Conservation (phyloP, 805 yeast genomes). For the Maudiozyma serrabonitensis region DNA sequence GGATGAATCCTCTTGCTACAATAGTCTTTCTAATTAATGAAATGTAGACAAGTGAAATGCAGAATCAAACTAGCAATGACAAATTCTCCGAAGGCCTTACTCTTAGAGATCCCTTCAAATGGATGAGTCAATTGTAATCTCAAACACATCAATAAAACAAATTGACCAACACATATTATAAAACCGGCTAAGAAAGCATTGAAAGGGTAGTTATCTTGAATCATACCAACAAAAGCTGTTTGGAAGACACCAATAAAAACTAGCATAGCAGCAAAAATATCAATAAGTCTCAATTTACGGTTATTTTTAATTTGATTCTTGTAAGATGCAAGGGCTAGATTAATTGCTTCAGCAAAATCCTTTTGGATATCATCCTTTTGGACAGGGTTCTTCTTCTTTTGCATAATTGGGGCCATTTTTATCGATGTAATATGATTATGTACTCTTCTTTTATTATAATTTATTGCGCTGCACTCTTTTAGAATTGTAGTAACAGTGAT, state of each 20-base stretch:
- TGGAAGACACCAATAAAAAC: conserved; percentile 70
- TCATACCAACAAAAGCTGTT: conserved; percentile 61
- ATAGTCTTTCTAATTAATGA: conserved; percentile 53
- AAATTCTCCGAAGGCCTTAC: conserved; percentile 79
- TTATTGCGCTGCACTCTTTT: not conserved
- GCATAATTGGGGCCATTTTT: not conserved
- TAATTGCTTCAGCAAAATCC: conserved; percentile 24
- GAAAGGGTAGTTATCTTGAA: conserved; percentile 85
- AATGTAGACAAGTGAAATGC: conserved; percentile 84
- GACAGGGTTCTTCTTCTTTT: conserved; percentile 1
- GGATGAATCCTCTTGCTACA: not conserved
- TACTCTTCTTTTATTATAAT: no score
- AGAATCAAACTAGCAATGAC: conserved; percentile 76
- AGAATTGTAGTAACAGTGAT: no score
- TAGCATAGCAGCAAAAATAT: conserved; percentile 63
- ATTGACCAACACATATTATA: conserved; percentile 86
- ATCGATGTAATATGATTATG: no score
- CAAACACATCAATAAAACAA: conserved; percentile 75
- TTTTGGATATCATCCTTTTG: conserved; percentile 2
- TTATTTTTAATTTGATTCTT: conserved; percentile 25
- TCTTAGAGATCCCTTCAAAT: conserved; percentile 38
- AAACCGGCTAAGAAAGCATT: conserved; percentile 95
- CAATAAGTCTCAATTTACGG: conserved; percentile 55
- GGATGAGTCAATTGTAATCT: conserved; percentile 57
- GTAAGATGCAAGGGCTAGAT: conserved; percentile 17